A percentile compares a stretch with the other conserved stretches of the same genome.
These are phyloP conservation scores for Seminavis robusta DNA, from an alignment of 108 stramenopile genomes.

Conservation along the genomic window DNA sequence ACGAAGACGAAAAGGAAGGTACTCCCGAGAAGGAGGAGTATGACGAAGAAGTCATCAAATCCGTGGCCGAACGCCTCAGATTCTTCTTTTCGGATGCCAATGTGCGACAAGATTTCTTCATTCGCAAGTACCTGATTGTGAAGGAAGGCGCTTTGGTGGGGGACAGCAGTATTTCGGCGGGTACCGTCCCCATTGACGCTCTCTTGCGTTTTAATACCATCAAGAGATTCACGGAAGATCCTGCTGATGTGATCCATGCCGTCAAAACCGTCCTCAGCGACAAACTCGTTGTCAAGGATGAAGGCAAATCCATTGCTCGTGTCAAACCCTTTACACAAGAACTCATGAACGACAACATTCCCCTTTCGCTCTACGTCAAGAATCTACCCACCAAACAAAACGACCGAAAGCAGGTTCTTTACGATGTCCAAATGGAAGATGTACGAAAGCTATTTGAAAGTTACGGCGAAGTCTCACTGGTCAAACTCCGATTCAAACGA, in stretches of 20 bases:
- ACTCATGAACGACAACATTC: constrained; percentile 65
- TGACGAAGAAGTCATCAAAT: constrained; percentile 12
- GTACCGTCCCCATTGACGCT: constrained; percentile 45
- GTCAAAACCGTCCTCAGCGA: constrained; percentile 44
- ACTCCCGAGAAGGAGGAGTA: not conserved
- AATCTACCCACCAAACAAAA: constrained; percentile 57
- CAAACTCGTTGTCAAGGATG: constrained; percentile 43
- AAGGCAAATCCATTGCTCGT: constrained; percentile 49
- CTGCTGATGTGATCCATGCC: constrained; percentile 48
- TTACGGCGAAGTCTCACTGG: constrained; percentile 71
- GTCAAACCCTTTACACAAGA: constrained; percentile 64
- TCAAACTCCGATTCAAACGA: constrained; percentile 49
- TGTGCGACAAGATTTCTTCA: constrained; percentile 77
- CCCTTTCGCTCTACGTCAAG: constrained; percentile 56
- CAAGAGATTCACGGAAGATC: constrained; percentile 50
- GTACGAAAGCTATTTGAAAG: constrained; percentile 58
- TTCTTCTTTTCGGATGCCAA: constrained; percentile 93
- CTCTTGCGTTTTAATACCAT: constrained; percentile 79
- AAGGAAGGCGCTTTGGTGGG: too few relatives aligned
- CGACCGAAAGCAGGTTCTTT: constrained; percentile 27
- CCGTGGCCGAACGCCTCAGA: constrained; percentile 65
- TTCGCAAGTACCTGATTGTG: constrained; percentile 62
- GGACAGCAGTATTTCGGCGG: constrained; percentile 5
- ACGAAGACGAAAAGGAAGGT: not conserved
- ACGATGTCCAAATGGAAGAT: constrained; percentile 65